Conservation (phyloP, 257 asterid species). For the Gentiana dahurica region DNA sequence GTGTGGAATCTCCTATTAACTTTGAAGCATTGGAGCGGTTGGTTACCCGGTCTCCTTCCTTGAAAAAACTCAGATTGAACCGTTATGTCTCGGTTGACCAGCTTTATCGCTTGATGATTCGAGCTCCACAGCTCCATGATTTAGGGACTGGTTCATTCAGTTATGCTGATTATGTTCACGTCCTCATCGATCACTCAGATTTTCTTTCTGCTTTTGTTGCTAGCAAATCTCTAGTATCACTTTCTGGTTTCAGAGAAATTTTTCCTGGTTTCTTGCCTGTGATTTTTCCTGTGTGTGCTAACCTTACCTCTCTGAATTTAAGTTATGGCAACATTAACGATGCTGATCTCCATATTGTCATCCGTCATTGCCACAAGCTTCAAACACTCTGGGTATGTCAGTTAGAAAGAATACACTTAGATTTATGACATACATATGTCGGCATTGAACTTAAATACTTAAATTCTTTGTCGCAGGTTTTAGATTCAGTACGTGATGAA, state of each 20-base stretch:
- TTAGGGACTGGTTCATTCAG: slow-evolving; percentile 42
- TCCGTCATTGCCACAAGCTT: slow-evolving; percentile 34
- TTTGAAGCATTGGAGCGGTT: slow-evolving; percentile 38
- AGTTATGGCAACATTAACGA: slow-evolving; percentile 32
- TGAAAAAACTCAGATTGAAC: slow-evolving; percentile 36
- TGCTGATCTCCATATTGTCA: slow-evolving; percentile 34
- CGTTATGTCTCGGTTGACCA: slow-evolving; percentile 23
- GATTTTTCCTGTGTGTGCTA: slow-evolving; percentile 38
- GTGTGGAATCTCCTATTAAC: slow-evolving; percentile 31
- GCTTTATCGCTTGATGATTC: slow-evolving; percentile 34
- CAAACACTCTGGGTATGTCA: slow-evolving; percentile 44
- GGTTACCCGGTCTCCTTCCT: slow-evolving; percentile 34
- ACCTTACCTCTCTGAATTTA: slow-evolving; percentile 37
- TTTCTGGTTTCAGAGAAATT: slow-evolving; percentile 39
- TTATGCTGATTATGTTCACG: slow-evolving; percentile 14
- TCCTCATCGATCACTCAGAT: slow-evolving; percentile 29
- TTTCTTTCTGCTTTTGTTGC: slow-evolving; percentile 35
- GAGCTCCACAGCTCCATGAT: slow-evolving; percentile 45
- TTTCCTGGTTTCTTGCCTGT: slow-evolving; percentile 27
- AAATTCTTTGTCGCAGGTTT: slow-evolving; percentile 19
- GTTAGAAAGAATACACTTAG: background rate
- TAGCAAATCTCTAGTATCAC: slow-evolving; percentile 35
- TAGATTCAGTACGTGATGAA: slow-evolving; percentile 44
- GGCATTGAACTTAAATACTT: background rate
- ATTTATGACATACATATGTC: background rate